Evolutionary conservation across 148 eudicot species (phyloP).

Genomic region (Cornus controversa): DNA sequence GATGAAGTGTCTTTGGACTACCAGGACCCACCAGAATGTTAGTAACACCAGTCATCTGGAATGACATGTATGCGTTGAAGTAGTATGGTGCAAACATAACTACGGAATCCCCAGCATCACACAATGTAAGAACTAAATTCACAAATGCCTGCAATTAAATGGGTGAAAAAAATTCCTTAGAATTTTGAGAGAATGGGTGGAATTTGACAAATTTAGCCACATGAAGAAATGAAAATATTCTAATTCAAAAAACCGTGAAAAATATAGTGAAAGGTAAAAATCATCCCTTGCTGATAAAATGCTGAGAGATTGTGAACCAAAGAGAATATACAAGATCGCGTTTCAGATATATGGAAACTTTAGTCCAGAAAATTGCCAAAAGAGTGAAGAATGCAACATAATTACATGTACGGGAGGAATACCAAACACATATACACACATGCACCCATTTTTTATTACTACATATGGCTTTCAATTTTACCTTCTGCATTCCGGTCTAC

Average conservation of each 20-base stretch:
- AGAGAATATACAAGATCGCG: neutral
- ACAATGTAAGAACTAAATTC: slow-evolving; percentile 86
- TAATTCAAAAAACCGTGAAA: neutral
- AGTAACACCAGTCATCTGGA: slow-evolving; percentile 98
- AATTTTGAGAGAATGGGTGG: neutral
- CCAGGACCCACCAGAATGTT: slow-evolving; percentile 94
- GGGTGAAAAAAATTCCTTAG: neutral
- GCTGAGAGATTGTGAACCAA: neutral
- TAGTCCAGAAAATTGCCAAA: neutral
- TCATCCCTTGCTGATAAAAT: neutral
- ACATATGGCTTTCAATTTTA: neutral
- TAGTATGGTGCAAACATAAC: slow-evolving; percentile 99
- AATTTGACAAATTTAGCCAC: neutral
- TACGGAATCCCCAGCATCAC: slow-evolving; percentile 97
- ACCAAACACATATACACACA: neutral
- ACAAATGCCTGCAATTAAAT: slow-evolving; percentile 74
- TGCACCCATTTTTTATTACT: neutral
- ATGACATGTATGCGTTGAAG: slow-evolving; percentile 99
- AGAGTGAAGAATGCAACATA: neutral
- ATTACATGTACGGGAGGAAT: neutral
- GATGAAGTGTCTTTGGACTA: slow-evolving; percentile 71
- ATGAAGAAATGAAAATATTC: neutral
- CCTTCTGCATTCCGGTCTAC: no score
- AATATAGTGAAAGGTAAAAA: neutral
- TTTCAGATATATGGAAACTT: neutral